phyloP scores from a whole-genome alignment of 257 asterid genomes.

The Datura wrightii region DNA sequence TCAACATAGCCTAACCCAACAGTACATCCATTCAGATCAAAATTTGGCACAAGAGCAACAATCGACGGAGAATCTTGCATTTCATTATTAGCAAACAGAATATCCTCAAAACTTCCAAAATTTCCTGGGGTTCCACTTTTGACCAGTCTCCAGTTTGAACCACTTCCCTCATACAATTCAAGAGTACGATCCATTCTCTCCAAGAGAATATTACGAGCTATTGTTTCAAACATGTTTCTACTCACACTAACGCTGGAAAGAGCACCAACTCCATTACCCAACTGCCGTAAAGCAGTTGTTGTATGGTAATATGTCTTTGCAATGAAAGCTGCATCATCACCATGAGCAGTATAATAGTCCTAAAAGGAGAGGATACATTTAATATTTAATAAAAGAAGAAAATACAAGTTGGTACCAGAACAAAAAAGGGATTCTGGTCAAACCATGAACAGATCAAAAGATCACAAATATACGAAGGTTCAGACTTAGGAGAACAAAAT shows the following conservation, averaged over 20 bases:
- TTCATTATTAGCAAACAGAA: constrained; percentile 89
- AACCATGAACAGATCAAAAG: background rate
- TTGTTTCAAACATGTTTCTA: constrained; percentile 84
- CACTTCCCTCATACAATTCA: constrained; percentile 85
- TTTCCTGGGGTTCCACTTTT: constrained; percentile 94
- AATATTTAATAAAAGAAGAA: constrained; percentile 21
- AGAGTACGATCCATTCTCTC: constrained; percentile 93
- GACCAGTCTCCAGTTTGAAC: constrained; percentile 81
- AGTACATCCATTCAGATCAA: constrained; percentile 75
- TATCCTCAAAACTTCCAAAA: constrained; percentile 87
- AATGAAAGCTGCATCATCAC: constrained; percentile 83
- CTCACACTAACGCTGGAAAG: constrained; percentile 87
- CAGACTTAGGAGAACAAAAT: background rate
- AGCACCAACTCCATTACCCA: constrained; percentile 83
- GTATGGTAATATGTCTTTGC: constrained; percentile 93
- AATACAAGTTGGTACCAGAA: background rate
- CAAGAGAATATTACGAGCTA: constrained; percentile 82
- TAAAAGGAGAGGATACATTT: constrained; percentile 35
- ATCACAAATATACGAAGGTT: background rate
- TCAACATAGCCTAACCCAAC: constrained; percentile 88
- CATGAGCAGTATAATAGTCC: constrained; percentile 93
- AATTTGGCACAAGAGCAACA: constrained; percentile 66
- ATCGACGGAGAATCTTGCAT: constrained; percentile 94
- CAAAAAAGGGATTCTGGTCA: background rate
- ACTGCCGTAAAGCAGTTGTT: constrained; percentile 89